Conservation (phyloP, 306 rosid species). For the Ziziphus jujuba region DNA sequence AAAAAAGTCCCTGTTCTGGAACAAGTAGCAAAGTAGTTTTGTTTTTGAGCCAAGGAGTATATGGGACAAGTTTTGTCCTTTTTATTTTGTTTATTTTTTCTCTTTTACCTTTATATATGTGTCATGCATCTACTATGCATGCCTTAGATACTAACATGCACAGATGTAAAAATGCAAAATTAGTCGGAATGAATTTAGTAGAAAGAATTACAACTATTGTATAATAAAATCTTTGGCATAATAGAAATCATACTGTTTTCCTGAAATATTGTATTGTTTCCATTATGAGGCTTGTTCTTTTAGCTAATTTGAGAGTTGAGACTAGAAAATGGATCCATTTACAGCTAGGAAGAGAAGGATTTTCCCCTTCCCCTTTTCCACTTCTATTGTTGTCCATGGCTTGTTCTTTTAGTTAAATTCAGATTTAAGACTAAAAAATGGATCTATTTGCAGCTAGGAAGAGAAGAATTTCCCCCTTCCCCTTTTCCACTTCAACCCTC, state of each 20-base stretch:
- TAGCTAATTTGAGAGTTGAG: too few relatives aligned
- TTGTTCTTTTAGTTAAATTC: too few relatives aligned
- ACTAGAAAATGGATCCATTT: background rate
- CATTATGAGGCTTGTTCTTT: background rate
- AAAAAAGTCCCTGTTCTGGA: conserved; percentile 34
- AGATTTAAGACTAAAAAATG: too few relatives aligned
- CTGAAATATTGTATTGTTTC: background rate
- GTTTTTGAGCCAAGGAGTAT: background rate
- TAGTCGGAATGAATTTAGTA: conserved; percentile 46
- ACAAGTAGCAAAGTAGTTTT: conserved; percentile 33
- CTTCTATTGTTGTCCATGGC: background rate
- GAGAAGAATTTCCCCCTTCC: too few relatives aligned
- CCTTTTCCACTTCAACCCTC: too few relatives aligned
- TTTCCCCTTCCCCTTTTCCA: too few relatives aligned
- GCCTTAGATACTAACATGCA: conserved; percentile 56
- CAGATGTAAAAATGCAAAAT: conserved; percentile 49
- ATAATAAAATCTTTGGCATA: conserved; percentile 32
- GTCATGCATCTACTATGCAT: conserved; percentile 38
- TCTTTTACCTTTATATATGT: background rate
- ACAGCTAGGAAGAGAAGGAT: too few relatives aligned
- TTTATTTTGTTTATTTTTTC: conserved; percentile 2
- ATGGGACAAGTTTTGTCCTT: conserved; percentile 24
- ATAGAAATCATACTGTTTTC: conserved; percentile 27
- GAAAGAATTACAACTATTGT: conserved; percentile 42
- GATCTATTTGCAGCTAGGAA: background rate